Evolutionary conservation across 2,329 filamentous ascomycete genomes (phyloP).

Genomic region (Juglanconis sp.): DNA sequence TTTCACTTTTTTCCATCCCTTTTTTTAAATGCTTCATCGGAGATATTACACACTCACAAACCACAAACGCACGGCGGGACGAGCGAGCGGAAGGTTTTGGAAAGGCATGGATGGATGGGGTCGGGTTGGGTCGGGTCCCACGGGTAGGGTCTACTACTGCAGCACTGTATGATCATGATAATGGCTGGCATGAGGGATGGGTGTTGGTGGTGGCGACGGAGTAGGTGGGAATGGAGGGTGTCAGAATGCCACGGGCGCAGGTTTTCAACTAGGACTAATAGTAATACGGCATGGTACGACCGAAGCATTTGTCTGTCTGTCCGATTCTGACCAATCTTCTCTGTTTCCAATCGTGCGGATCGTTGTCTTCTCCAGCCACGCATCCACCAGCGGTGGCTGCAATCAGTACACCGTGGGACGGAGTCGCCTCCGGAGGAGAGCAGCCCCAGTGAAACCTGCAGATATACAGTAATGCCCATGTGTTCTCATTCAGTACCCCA

Average conservation of each 20-base stretch:
- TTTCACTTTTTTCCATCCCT: neutral
- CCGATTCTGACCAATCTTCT: neutral
- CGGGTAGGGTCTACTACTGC: neutral
- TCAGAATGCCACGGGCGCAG: neutral
- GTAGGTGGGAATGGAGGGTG: neutral
- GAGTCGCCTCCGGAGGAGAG: no score
- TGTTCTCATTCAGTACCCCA: neutral
- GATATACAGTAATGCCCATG: neutral
- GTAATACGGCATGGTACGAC: constrained; percentile 12
- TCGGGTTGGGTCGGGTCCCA: neutral
- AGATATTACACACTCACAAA: neutral
- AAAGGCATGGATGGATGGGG: neutral
- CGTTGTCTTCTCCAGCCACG: no score
- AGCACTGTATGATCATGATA: constrained; percentile 1
- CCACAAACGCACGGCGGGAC: neutral
- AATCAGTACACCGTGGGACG: no score
- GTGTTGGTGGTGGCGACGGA: neutral
- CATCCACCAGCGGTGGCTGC: no score
- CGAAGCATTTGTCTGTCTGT: neutral
- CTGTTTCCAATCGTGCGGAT: no score
- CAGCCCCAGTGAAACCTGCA: no score
- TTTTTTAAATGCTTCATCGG: neutral
- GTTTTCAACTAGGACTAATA: constrained; percentile 12
- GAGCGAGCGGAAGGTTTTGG: neutral
- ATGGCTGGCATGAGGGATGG: constrained; percentile 1